Evolutionary conservation across 1,284 basidiomycete genomes (phyloP).

Genomic region (Paramarasmius palmivorus): DNA sequence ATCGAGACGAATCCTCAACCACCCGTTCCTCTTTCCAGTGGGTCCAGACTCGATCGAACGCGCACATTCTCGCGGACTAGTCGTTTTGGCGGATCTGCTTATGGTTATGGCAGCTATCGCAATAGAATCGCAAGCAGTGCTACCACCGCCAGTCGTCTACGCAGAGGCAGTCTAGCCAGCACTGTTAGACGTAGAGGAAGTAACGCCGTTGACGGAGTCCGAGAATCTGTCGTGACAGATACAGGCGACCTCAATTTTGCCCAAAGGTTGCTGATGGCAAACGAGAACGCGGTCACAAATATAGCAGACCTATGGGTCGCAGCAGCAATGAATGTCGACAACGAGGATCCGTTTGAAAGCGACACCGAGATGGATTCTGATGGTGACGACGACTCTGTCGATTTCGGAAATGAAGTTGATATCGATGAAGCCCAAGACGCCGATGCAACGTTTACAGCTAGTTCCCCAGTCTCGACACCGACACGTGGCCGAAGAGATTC

Average conservation of each 20-base stretch:
- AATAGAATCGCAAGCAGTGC: slow-evolving; percentile 52
- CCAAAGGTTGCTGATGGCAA: slow-evolving; percentile 87
- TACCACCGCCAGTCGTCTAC: slow-evolving; percentile 36
- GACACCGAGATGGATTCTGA: slow-evolving; percentile 31
- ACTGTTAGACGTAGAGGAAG: slow-evolving; percentile 50
- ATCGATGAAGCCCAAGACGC: slow-evolving; percentile 28
- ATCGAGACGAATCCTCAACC: slow-evolving; percentile 29
- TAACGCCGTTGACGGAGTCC: slow-evolving; percentile 40
- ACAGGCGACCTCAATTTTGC: slow-evolving; percentile 77
- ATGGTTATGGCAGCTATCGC: slow-evolving; percentile 68
- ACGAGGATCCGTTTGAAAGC: slow-evolving; percentile 72
- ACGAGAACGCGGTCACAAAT: slow-evolving; percentile 87
- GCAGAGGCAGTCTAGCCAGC: slow-evolving; percentile 49
- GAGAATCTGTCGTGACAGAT: slow-evolving; percentile 36
- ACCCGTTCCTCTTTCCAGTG: slow-evolving; percentile 48
- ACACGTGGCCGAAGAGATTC: slow-evolving; percentile 22
- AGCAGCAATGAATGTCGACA: slow-evolving; percentile 88
- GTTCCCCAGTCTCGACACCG: not conserved
- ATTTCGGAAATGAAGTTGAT: slow-evolving; percentile 31
- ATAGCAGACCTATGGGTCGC: slow-evolving; percentile 94
- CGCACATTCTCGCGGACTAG: slow-evolving; percentile 51
- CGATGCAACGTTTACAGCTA: not conserved
- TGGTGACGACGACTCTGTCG: slow-evolving; percentile 28
- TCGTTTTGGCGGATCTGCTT: slow-evolving; percentile 72
- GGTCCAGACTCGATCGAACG: slow-evolving; percentile 36